Conservation (phyloP, 75 land plant genomes). For the Isoetes taiwanensis region DNA sequence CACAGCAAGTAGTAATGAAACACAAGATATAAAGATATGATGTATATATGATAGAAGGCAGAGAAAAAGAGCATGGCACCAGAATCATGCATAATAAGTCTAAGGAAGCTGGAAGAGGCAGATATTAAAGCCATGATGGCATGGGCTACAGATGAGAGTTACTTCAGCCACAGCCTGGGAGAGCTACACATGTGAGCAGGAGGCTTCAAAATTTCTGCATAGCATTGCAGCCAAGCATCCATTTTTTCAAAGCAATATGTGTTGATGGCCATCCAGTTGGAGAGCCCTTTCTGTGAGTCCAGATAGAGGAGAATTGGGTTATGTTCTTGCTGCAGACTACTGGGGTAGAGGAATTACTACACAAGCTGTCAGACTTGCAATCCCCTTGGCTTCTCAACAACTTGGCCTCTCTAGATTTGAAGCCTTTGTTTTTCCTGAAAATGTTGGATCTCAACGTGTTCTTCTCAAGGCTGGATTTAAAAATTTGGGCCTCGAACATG, state of each 20-base stretch:
- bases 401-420: conserved; percentile 34
- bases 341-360: conserved; percentile 16
- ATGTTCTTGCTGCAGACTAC: conserved; percentile 12
- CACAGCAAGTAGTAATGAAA: too few relatives aligned
- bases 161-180: conserved; percentile 23
- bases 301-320: conserved; percentile 14
- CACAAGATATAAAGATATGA: too few relatives aligned
- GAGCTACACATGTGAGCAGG: conserved; percentile 18
- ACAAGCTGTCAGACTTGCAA: neutral
- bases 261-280: conserved; percentile 23
- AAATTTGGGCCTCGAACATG: too few relatives aligned
- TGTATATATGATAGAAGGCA: too few relatives aligned
- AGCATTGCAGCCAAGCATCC: conserved; percentile 27
- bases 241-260: conserved; percentile 43
- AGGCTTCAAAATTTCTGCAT: conserved; percentile 13
- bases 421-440: conserved; percentile 30
- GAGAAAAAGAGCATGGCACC: too few relatives aligned
- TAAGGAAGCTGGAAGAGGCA: too few relatives aligned
- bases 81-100: too few relatives aligned
- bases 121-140: conserved; percentile 35
- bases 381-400: conserved; percentile 25
- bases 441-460: conserved; percentile 33
- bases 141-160: conserved; percentile 42
- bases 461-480: conserved; percentile 61
- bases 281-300: too few relatives aligned